Conservation (phyloP, 2,329 filamentous ascomycete genomes). For the Chaetothyriales sp. region DNA sequence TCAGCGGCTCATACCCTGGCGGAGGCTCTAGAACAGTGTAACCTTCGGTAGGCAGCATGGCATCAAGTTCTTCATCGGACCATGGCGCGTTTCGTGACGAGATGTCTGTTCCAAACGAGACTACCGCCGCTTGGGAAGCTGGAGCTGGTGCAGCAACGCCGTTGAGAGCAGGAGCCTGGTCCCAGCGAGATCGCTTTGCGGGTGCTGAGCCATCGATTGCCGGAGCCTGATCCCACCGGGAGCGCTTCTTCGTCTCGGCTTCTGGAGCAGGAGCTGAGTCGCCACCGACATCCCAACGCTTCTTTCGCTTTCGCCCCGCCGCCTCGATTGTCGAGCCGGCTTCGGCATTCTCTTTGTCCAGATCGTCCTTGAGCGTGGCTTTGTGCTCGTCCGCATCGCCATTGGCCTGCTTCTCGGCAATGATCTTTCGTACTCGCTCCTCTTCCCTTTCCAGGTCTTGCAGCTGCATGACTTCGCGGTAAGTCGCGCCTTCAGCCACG, state of each 20-base stretch:
- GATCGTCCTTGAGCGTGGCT: conserved; percentile 54
- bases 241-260: conserved; percentile 57
- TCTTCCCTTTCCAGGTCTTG: conserved; percentile 90
- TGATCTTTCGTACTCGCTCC: conserved; percentile 65
- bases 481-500: conserved; percentile 53
- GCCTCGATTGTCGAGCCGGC: conserved; percentile 52
- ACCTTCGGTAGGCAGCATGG: conserved; percentile 78
- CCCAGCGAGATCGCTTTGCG: conserved; percentile 78
- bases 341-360: conserved; percentile 60
- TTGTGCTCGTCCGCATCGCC: conserved; percentile 44
- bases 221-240: conserved; percentile 77
- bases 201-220: conserved; percentile 44
- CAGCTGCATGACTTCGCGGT: conserved; percentile 79
- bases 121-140: conserved; percentile 39
- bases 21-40: conserved; percentile 87
- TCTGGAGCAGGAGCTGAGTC: conserved; percentile 40
- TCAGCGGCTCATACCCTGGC: conserved; percentile 76
- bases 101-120: conserved; percentile 67
- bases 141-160: conserved; percentile 65
- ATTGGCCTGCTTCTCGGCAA: conserved; percentile 59
- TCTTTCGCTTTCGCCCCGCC: conserved; percentile 68
- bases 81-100: conserved; percentile 59
- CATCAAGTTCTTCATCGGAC: conserved; percentile 81
- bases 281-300: conserved; percentile 80
- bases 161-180: conserved; percentile 62